Conservation (phyloP, 2,329 filamentous ascomycete genomes). For the Lachnellula hyalina region DNA sequence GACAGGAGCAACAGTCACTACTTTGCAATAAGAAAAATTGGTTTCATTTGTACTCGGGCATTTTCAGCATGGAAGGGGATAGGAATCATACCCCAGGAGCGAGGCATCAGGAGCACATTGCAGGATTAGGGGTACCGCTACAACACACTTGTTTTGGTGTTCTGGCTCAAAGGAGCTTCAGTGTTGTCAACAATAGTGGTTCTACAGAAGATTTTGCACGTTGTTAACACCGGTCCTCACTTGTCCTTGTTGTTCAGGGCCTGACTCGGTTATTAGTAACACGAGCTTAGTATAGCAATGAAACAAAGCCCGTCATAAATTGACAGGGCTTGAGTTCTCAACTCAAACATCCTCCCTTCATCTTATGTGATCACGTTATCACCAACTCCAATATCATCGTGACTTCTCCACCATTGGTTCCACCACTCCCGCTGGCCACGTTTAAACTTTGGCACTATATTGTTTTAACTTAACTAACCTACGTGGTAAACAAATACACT, state of each 20-base stretch:
- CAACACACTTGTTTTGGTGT: conserved; percentile 6
- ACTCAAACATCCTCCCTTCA: not conserved
- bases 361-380: not conserved
- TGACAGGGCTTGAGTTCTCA: not conserved
- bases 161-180: conserved; percentile 15
- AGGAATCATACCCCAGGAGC: conserved; percentile 8
- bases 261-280: too few relatives aligned
- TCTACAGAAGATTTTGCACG: not conserved
- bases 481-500: too few relatives aligned
- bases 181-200: conserved; percentile 21
- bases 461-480: too few relatives aligned
- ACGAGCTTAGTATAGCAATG: not conserved
- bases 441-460: too few relatives aligned
- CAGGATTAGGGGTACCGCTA: conserved; percentile 11
- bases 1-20: conserved; percentile 14
- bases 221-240: not conserved
- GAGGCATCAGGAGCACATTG: conserved; percentile 7
- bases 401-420: too few relatives aligned
- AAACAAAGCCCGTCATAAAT: not conserved
- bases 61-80: conserved; percentile 16
- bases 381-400: too few relatives aligned
- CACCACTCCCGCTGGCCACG: too few relatives aligned
- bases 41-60: conserved; percentile 12
- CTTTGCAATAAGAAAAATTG: conserved; percentile 3
- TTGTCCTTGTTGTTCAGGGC: not conserved